phyloP scores from a whole-genome alignment of 768 basidiomycete genomes.

The Rhodocollybia butyracea region DNA sequence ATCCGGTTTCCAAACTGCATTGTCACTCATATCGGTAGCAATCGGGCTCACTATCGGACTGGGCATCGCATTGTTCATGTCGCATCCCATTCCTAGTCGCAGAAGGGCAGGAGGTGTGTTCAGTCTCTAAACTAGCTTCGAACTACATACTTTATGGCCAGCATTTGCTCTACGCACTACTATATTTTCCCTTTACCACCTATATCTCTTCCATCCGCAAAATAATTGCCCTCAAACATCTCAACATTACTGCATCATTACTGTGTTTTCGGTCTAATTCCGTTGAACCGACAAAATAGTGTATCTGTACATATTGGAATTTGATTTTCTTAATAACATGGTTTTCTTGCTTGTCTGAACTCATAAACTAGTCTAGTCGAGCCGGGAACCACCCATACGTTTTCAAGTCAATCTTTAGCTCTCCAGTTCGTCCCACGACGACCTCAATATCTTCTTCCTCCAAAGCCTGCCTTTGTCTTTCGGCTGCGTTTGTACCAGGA shows the following conservation, averaged over 20 bases:
- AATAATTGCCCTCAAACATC: too few species aligned
- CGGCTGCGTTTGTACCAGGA: conserved; percentile 77
- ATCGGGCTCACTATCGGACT: conserved; percentile 81
- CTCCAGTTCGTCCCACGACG: conserved; percentile 48
- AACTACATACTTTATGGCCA: too few species aligned
- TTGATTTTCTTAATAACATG: too few species aligned
- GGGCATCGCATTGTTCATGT: conserved; percentile 63
- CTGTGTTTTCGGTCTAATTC: too few species aligned
- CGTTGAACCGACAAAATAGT: too few species aligned
- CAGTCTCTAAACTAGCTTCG: conserved; percentile 53
- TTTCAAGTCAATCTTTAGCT: conserved; percentile 53
- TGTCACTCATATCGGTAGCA: conserved; percentile 73
- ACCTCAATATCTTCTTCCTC: conserved; percentile 85
- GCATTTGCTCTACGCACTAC: too few species aligned
- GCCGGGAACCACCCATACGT: conserved; percentile 69
- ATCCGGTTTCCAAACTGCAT: conserved; percentile 70
- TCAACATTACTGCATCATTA: too few species aligned
- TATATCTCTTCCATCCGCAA: too few species aligned
- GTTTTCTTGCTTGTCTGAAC: too few species aligned
- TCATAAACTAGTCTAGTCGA: too few species aligned
- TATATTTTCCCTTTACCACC: too few species aligned
- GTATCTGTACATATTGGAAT: too few species aligned
- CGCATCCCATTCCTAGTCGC: conserved; percentile 60
- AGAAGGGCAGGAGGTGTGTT: conserved; percentile 59
- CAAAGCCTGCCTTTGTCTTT: conserved; percentile 70